Conservation (phyloP, 805 yeast genomes). For the Spathaspora arborariae region DNA sequence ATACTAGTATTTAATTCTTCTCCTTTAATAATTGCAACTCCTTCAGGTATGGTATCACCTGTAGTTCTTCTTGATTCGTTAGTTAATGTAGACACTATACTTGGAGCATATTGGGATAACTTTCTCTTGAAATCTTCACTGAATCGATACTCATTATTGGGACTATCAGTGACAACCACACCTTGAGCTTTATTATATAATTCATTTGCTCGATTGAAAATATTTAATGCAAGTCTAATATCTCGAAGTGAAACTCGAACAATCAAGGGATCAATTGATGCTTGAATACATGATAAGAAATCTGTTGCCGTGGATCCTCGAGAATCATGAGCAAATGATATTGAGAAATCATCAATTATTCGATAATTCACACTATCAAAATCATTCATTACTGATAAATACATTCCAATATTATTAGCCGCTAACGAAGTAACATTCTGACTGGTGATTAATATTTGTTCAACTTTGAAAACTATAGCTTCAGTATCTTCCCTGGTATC, state of each 20-base stretch:
- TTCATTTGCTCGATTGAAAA: slow-evolving; percentile 68
- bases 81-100: slow-evolving; percentile 52
- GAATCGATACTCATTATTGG: slow-evolving; percentile 34
- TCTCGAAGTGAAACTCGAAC: slow-evolving; percentile 84
- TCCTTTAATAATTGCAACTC: slow-evolving; percentile 51
- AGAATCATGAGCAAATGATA: slow-evolving; percentile 68
- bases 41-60: slow-evolving; percentile 13
- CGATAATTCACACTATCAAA: slow-evolving; percentile 61
- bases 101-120: slow-evolving; percentile 65
- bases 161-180: neutral
- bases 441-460: slow-evolving; percentile 67
- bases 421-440: slow-evolving; percentile 65
- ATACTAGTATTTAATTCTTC: slow-evolving; percentile 65
- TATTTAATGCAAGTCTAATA: slow-evolving; percentile 71
- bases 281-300: slow-evolving; percentile 59
- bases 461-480: slow-evolving; percentile 86
- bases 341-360: slow-evolving; percentile 84
- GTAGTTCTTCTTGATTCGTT: slow-evolving; percentile 12
- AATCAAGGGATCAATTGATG: slow-evolving; percentile 75
- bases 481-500: slow-evolving; percentile 67
- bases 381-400: slow-evolving; percentile 69
- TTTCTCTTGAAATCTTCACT: slow-evolving; percentile 63
- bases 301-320: slow-evolving; percentile 59
- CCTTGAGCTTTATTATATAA: slow-evolving; percentile 35
- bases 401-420: slow-evolving; percentile 81